Evolutionary conservation across 1,284 basidiomycete genomes (phyloP).

Genomic region (Boletus sp.): DNA sequence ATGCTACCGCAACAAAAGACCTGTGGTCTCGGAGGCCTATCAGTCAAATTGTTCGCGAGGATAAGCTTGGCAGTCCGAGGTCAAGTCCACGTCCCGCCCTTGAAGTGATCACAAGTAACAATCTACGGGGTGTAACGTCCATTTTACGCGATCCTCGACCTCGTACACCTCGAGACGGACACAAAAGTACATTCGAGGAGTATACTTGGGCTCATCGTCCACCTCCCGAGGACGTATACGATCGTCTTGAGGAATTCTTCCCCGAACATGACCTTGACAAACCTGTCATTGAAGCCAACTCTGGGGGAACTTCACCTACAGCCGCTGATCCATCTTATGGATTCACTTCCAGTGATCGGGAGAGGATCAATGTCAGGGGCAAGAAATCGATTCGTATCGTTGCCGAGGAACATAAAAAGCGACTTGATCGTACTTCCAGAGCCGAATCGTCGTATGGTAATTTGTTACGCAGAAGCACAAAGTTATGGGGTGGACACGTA

Average conservation of each 20-base stretch:
- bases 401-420: constrained; percentile 76
- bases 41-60: constrained; percentile 28
- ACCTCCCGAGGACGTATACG: constrained; percentile 89
- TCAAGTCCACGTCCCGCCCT: constrained; percentile 29
- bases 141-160: constrained; percentile 20
- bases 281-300: constrained; percentile 84
- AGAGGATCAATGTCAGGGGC: constrained; percentile 42
- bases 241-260: constrained; percentile 93
- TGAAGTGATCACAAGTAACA: constrained; percentile 29
- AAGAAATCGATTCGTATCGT: constrained; percentile 94
- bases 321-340: constrained; percentile 51
- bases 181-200: constrained; percentile 58
- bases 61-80: constrained; percentile 19
- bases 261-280: constrained; percentile 95
- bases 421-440: constrained; percentile 58
- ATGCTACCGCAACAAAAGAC: constrained; percentile 29
- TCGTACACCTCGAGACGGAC: constrained; percentile 31
- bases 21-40: constrained; percentile 32
- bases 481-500: constrained; percentile 91
- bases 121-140: constrained; percentile 18
- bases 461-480: constrained; percentile 79
- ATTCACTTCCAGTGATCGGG: constrained; percentile 35
- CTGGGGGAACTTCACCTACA: constrained; percentile 76
- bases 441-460: constrained; percentile 46
- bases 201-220: constrained; percentile 85